phyloP scores from a whole-genome alignment of 345 rosid species.

The Gossypium sturtianum region DNA sequence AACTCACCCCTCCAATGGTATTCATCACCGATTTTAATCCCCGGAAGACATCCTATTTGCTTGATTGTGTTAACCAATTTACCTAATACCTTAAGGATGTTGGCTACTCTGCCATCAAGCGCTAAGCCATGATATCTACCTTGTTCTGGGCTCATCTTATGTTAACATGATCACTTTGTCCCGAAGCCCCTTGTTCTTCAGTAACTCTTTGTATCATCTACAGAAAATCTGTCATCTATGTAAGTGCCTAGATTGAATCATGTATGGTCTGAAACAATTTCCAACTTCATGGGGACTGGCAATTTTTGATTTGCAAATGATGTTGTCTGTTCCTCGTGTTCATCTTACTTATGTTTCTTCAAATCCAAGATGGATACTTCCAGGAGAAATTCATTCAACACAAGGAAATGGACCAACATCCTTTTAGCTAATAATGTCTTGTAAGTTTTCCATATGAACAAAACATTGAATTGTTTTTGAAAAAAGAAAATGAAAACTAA shows the following conservation, averaged over 20 bases:
- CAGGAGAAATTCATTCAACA: constrained; percentile 30
- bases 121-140: not conserved
- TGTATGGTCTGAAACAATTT: constrained; percentile 34
- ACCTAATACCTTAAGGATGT: constrained; percentile 37
- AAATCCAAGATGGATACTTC: constrained; percentile 28
- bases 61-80: constrained; percentile 37
- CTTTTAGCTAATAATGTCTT: constrained; percentile 63
- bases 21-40: constrained; percentile 65
- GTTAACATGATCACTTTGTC: not conserved
- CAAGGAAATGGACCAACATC: constrained; percentile 61
- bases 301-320: constrained; percentile 29
- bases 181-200: not conserved
- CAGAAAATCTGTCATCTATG: not conserved
- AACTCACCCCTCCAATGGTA: constrained; percentile 75
- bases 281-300: constrained; percentile 24
- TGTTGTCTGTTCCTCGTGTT: constrained; percentile 27
- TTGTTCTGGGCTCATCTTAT: too few relatives aligned
- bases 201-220: not conserved
- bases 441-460: constrained; percentile 37
- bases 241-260: constrained; percentile 14
- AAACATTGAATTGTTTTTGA: not conserved
- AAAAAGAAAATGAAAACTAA: not conserved
- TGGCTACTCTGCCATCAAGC: constrained; percentile 48
- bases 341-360: constrained; percentile 31
- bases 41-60: constrained; percentile 58